Conservation (phyloP, 108 stramenopile genomes). For the Cyclostephanos tholiformis region DNA sequence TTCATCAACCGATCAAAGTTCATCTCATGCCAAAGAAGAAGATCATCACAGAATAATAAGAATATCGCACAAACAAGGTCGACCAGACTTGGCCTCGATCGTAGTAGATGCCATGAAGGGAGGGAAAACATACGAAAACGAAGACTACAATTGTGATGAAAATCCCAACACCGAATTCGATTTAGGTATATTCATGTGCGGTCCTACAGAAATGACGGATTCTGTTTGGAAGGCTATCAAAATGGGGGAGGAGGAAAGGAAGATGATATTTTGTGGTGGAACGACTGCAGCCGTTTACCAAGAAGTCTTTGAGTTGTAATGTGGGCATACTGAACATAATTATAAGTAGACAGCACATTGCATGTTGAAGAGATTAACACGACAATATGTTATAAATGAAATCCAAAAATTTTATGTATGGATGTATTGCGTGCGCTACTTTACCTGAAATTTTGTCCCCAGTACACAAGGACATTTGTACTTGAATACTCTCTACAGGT, state of each 20-base stretch:
- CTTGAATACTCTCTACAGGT: no score
- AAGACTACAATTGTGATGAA: not conserved
- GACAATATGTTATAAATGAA: no score
- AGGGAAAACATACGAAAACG: slow-evolving; percentile 1
- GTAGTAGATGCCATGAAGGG: slow-evolving; percentile 1
- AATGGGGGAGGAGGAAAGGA: not conserved
- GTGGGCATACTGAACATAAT: no score
- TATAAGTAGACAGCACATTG: no score
- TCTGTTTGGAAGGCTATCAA: slow-evolving; percentile 29
- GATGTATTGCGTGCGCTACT: no score
- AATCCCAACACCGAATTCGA: not conserved
- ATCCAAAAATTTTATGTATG: no score
- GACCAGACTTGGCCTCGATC: slow-evolving; percentile 13
- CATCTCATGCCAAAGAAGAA: not conserved
- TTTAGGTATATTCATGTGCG: slow-evolving; percentile 47
- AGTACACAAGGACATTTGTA: no score
- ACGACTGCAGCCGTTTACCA: slow-evolving; percentile 15
- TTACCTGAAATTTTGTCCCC: no score
- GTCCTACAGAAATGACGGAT: slow-evolving; percentile 36
- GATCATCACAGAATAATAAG: not conserved
- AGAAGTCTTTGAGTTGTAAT: slow-evolving; percentile 26
- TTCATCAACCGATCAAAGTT: no score
- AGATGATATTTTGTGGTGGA: not conserved
- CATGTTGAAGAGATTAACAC: no score
- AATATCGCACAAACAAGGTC: slow-evolving; percentile 19